These are phyloP conservation scores for Phytophthora cactorum DNA, from an alignment of 352 stramenopile genomes.

Conservation along the genomic window DNA sequence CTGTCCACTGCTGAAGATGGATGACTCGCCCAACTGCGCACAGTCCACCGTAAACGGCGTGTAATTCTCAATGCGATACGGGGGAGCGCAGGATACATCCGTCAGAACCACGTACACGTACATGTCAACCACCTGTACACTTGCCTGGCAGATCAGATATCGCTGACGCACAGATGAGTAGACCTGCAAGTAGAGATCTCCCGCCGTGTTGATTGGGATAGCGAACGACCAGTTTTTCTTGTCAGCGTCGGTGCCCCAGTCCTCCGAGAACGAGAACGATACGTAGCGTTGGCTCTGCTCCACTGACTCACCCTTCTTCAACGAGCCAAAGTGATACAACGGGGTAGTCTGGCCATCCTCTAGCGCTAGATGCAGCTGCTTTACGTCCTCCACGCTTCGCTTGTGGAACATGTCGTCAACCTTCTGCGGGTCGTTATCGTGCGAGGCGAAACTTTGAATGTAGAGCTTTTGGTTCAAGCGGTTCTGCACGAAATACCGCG, in stretches of 20 bases:
- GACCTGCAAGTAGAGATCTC: slow-evolving; percentile 83
- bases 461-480: slow-evolving; percentile 82
- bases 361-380: slow-evolving; percentile 54
- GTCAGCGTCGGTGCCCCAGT: slow-evolving; percentile 54
- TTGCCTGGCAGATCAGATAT: slow-evolving; percentile 82
- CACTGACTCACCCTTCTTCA: slow-evolving; percentile 73
- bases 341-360: slow-evolving; percentile 70
- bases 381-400: slow-evolving; percentile 65
- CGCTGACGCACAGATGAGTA: slow-evolving; percentile 79
- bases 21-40: slow-evolving; percentile 70
- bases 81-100: slow-evolving; percentile 78
- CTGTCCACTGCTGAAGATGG: slow-evolving; percentile 66
- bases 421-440: slow-evolving; percentile 65
- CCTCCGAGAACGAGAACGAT: slow-evolving; percentile 77
- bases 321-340: slow-evolving; percentile 80
- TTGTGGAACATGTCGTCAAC: slow-evolving; percentile 80
- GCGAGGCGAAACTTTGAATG: slow-evolving; percentile 72
- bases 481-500: slow-evolving; percentile 87
- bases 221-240: slow-evolving; percentile 81
- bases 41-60: slow-evolving; percentile 84
- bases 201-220: slow-evolving; percentile 78
- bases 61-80: slow-evolving; percentile 90
- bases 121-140: slow-evolving; percentile 89
- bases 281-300: slow-evolving; percentile 76
- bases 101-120: slow-evolving; percentile 89